Evolutionary conservation across 495 filamentous ascomycete species (phyloP), one percentile per base, ranked within the genome.

Genomic region (Aspergillus sclerotioniger): DNA sequence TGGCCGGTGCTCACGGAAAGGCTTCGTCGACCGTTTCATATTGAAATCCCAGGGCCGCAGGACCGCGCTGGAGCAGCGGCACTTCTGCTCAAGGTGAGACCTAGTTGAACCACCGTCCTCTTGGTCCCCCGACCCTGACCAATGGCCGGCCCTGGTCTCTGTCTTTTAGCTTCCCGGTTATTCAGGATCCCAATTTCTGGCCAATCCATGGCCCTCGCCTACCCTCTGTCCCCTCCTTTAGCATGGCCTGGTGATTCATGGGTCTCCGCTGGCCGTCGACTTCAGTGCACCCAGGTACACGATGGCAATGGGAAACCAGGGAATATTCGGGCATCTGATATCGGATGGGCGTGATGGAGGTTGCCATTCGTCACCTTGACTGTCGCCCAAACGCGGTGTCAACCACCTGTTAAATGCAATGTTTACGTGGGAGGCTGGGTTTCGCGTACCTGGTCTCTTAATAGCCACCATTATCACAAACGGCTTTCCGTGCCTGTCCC

Each of bases 81-180:
- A 28, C 56, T 32, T 49, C 39, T 59, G 51, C 51, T 62, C 57
- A 64, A 62, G 29, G 41, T 68, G 66, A 68, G 66, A 68, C 66
- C 35, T 54, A 57, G 53, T 55, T 47, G 48, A 35, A 55, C 33
- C 54, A 43, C 65, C 53, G 58, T 58, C 28, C 43, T 35, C 54
- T 63, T 59, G 52, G 57, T 50, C 37, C 41, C 28, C 17, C 60
- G 56, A 54, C 55, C 54, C 28, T 25, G 51, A 19, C 56, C 57
- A 53, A 56, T 61, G 28, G 47, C 20, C 25, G 47, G 21, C 31
- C 43, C 6, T 8, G 31, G 29, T 25, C 17, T 45, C 17, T 57
- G 45, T 44, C 47, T 12, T 41, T n/a, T 19, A 35, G 53, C 35
- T 20, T 20, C 51, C 58, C 54, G 44, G n/a, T 60, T 53, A 50